Evolutionary conservation across 345 rosid genomes (phyloP), one percentile per base, ranked within the genome.

Genomic region (Populus euphratica): DNA sequence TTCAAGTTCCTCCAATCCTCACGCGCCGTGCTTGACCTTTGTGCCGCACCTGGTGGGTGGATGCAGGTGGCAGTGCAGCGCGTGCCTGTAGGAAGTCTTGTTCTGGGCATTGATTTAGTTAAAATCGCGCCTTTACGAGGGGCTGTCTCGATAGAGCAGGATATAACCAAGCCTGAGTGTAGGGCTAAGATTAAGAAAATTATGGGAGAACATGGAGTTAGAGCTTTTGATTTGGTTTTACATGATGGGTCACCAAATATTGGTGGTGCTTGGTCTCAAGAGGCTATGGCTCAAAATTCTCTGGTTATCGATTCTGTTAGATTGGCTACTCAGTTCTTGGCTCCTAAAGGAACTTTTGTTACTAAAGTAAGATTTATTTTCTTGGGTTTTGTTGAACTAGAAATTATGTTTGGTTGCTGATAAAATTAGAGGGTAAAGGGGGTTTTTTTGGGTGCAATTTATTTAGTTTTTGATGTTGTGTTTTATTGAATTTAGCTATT

Each of bases 21-120:
- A 0, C 91, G 79, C 52, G 92, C 89, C 41, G 96, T 92, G 38
- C 97, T 94, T 85, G 98, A 94, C 77, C 98, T 93, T 74, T 93
- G 98, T 75, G 97, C 98, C 81, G 97, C 98, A 62, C 98, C 98
- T 1, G 98, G 97, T 9, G 93, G 98, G 36, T 94, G 98, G 98
- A 93, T 94, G 98, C 98, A 94, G 76, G 95, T 94, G 23, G 97
- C 92, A 65, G 93, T 91, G n/a, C 82, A 89, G 90, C 91, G 93
- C 31, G 94, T 85, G 16, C 97, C 98, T 6, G 96, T 95, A 23
- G 97, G 98, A 8, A 90, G 94, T 76, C 93, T 95, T 64, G 98
- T 95, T 65, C 84, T 95, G 76, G 99, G 99, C 6, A 85, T 95
- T 75, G 99, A 95, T 81, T 85, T 95, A 27, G 97, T 84, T 12